Evolutionary conservation across 2,329 filamentous ascomycete species (phyloP).

Genomic region (Sphaerulina populicola): DNA sequence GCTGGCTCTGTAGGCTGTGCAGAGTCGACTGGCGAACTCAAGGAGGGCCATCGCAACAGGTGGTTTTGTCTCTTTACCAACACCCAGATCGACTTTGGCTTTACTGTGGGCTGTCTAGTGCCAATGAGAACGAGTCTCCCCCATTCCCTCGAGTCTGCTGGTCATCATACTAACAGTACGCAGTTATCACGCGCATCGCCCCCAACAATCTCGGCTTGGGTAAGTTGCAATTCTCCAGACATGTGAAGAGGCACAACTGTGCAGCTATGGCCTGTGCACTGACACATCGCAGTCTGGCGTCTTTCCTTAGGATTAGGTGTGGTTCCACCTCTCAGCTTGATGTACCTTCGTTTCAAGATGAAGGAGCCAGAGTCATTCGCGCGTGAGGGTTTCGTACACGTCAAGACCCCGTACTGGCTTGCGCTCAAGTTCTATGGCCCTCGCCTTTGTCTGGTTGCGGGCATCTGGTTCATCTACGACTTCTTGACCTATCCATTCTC

Average conservation of each 20-base stretch:
- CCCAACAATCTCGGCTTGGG: conserved; percentile 52
- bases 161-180: neutral
- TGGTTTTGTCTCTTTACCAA: conserved; percentile 79
- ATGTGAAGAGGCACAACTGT: too few relatives aligned
- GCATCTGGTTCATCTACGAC: conserved; percentile 76
- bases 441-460: conserved; percentile 58
- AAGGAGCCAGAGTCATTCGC: conserved; percentile 72
- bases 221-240: too few relatives aligned
- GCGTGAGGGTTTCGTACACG: conserved; percentile 56
- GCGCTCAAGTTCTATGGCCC: conserved; percentile 62
- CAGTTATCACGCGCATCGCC: conserved; percentile 38
- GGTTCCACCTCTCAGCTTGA: conserved; percentile 64
- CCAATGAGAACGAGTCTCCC: conserved; percentile 44
- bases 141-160: neutral
- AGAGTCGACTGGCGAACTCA: conserved; percentile 75
- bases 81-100: conserved; percentile 76
- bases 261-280: too few relatives aligned
- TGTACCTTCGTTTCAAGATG: conserved; percentile 63
- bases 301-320: conserved; percentile 69
- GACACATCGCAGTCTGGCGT: conserved; percentile 56
- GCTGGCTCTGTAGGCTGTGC: conserved; percentile 76
- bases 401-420: conserved; percentile 45
- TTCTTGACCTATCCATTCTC: conserved; percentile 79
- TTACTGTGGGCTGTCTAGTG: conserved; percentile 70
- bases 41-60: conserved; percentile 69